phyloP scores from a whole-genome alignment of 2,329 filamentous ascomycete species.

The Fusarium pseudocircinatum region DNA sequence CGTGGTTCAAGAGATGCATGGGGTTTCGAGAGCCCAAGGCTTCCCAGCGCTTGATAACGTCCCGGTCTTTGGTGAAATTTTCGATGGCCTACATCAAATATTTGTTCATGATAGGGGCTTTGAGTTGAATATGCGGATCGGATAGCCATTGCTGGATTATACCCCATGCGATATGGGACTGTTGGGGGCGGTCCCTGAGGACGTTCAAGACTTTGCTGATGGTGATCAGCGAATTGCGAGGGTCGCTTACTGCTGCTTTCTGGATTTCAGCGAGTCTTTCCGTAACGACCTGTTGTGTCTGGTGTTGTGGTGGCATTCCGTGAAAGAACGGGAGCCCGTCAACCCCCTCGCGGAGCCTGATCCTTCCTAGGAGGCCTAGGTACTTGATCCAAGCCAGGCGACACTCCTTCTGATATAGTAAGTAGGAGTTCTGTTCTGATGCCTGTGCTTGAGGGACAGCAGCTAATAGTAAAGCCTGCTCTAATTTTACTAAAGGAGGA shows the following conservation, averaged over 20 bases:
- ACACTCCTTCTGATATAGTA: not conserved
- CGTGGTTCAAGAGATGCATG: too few relatives aligned
- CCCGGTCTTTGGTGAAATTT: not conserved
- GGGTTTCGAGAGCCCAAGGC: too few relatives aligned
- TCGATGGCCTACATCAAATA: not conserved
- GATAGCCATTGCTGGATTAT: not conserved
- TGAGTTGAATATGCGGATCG: not conserved
- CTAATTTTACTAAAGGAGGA: fast-evolving
- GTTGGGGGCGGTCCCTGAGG: not conserved
- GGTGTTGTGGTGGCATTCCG: not conserved
- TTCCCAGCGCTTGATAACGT: not conserved
- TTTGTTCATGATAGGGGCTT: not conserved
- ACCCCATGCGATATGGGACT: not conserved
- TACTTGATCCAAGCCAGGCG: constrained; percentile 1
- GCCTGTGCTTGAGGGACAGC: not conserved
- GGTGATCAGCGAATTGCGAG: not conserved
- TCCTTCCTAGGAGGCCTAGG: not conserved
- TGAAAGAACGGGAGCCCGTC: not conserved
- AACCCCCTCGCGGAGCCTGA: not conserved
- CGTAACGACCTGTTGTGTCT: not conserved
- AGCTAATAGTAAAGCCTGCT: fast-evolving
- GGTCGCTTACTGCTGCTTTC: not conserved
- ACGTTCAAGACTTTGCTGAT: not conserved
- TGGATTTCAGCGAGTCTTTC: not conserved
- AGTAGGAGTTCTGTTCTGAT: not conserved